Conservation (phyloP, 805 yeast species). For the Vanderwaltozyma verrucispora region DNA sequence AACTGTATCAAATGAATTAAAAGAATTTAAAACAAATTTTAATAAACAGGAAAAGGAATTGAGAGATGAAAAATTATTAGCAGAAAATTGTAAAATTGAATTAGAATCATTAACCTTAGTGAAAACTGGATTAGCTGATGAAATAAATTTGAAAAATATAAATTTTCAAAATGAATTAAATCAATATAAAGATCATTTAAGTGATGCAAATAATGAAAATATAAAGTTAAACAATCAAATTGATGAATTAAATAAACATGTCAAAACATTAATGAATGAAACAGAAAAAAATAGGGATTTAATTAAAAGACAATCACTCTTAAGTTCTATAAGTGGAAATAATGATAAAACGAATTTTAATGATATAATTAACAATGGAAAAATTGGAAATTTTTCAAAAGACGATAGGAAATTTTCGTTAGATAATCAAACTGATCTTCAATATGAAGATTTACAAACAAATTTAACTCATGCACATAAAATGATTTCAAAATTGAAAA, state of each 20-base stretch:
- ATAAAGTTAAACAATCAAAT: conserved; percentile 42
- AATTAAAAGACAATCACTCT: conserved; percentile 14
- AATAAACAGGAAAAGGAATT: conserved; percentile 2
- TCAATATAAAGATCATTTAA: conserved; percentile 20
- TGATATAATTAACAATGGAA: neutral
- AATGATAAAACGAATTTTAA: conserved; percentile 33
- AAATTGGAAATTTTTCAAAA: too few relatives aligned
- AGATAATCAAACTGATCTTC: conserved; percentile 1
- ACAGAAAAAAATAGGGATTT: conserved; percentile 23
- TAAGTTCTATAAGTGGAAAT: conserved; percentile 21
- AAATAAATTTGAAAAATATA: conserved; percentile 57
- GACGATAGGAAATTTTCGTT: too few relatives aligned
- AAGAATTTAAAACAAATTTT: conserved; percentile 1
- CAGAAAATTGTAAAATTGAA: conserved; percentile 1
- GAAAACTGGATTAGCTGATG: conserved; percentile 24
- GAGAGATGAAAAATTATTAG: neutral
- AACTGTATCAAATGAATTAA: conserved; percentile 1
- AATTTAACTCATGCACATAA: neutral
- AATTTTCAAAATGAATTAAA: conserved; percentile 55
- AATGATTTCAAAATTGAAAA: neutral
- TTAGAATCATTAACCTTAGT: conserved; percentile 1
- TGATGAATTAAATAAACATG: conserved; percentile 53
- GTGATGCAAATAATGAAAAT: conserved; percentile 1
- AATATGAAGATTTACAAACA: conserved; percentile 6
- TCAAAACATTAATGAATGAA: conserved; percentile 23